Percentiles rank a stretch among this genome's conserved stretches.
Conservation (phyloP, 352 stramenopile genomes). For the Blastocystis sp. region DNA sequence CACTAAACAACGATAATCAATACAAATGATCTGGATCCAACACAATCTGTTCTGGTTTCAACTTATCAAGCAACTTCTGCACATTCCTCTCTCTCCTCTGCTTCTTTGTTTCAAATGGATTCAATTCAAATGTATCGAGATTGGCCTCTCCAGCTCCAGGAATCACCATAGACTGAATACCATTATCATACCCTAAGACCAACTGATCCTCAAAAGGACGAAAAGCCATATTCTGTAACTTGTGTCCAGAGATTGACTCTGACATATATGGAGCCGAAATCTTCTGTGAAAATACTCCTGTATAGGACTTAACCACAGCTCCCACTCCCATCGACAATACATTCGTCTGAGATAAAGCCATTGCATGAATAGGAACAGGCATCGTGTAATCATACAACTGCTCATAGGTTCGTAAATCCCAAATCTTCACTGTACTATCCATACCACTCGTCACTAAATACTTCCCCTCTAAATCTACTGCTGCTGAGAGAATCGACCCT, state of each 20-base stretch:
- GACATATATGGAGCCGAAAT: constrained; percentile 80
- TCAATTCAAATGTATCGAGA: constrained; percentile 91
- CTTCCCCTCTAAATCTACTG: constrained; percentile 82
- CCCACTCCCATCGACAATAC: constrained; percentile 85
- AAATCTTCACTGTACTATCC: constrained; percentile 89
- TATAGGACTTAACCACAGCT: constrained; percentile 68
- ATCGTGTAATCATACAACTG: constrained; percentile 84
- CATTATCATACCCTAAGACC: constrained; percentile 77
- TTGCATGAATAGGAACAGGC: neutral
- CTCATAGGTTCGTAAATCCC: constrained; percentile 90
- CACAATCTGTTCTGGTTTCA: constrained; percentile 91
- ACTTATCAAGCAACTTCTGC: constrained; percentile 89
- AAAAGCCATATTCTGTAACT: constrained; percentile 70
- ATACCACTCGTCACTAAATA: constrained; percentile 89
- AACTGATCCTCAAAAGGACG: constrained; percentile 94
- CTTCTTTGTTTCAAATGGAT: constrained; percentile 90
- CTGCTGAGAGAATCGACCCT: constrained; percentile 82
- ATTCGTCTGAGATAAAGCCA: constrained; percentile 88
- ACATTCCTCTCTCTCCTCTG: constrained; percentile 90
- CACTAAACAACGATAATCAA: neutral
- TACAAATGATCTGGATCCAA: constrained; percentile 76
- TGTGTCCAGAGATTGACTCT: constrained; percentile 74
- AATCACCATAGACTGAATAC: constrained; percentile 77
- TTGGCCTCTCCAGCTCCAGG: constrained; percentile 91
- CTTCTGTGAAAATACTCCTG: constrained; percentile 74